Conservation (phyloP, 2,329 filamentous ascomycete species). For the Setomelanomma holmii region DNA sequence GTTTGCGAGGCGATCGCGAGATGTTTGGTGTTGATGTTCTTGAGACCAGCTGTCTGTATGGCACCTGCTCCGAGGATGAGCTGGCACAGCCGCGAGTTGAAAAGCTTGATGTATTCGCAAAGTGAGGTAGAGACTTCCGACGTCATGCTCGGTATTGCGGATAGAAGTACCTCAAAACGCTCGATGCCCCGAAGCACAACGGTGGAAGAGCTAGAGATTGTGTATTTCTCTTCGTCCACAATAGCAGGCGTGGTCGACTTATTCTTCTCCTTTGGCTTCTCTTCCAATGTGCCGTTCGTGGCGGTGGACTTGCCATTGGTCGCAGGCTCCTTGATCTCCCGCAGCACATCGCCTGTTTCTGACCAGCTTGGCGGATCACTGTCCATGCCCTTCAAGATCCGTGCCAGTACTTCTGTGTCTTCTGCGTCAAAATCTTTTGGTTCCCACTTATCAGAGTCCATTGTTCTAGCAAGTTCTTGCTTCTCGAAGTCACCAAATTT, state of each 20-base stretch:
- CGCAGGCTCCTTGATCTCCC: constrained; percentile 25
- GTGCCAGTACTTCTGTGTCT: constrained; percentile 66
- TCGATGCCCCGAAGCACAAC: constrained; percentile 82
- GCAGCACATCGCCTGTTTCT: constrained; percentile 56
- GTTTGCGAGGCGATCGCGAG: constrained; percentile 90
- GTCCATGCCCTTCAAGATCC: constrained; percentile 73
- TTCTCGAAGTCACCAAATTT: constrained; percentile 74
- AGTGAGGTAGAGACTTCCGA: constrained; percentile 80
- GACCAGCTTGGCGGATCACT: constrained; percentile 73
- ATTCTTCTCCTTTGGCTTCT: constrained; percentile 39
- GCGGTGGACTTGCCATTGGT: constrained; percentile 31
- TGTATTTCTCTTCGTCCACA: constrained; percentile 84
- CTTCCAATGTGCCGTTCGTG: constrained; percentile 42
- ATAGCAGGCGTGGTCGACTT: constrained; percentile 66
- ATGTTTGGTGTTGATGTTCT: constrained; percentile 91
- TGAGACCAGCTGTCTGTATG: constrained; percentile 84
- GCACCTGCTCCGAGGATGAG: constrained; percentile 94
- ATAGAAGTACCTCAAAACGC: constrained; percentile 80
- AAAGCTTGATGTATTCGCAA: constrained; percentile 86
- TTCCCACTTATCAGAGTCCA: constrained; percentile 83
- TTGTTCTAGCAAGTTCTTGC: constrained; percentile 75
- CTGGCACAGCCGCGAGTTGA: constrained; percentile 96
- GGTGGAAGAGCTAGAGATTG: constrained; percentile 83
- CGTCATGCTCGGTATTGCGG: constrained; percentile 88
- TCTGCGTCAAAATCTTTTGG: constrained; percentile 75